Evolutionary conservation across 345 rosid species (phyloP).

Genomic region (Citropsis articulata): DNA sequence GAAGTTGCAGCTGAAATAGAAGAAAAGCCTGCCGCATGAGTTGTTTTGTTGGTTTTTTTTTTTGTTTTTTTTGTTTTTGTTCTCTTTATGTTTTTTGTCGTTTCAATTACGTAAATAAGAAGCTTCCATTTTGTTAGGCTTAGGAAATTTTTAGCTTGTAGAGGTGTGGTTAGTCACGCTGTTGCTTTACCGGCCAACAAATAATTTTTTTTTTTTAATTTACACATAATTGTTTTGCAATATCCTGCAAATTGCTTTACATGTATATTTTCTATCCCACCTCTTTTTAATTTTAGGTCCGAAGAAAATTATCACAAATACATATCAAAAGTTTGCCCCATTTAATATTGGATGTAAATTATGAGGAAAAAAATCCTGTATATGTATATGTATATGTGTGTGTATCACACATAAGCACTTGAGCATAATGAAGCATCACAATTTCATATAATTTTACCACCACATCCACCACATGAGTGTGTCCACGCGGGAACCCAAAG

Average conservation of each 20-base stretch:
- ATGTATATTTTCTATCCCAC: background rate
- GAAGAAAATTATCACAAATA: background rate
- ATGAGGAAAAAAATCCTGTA: background rate
- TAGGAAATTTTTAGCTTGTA: background rate
- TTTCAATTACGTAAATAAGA: conserved; percentile 5
- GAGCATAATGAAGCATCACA: too few species aligned
- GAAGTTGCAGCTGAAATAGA: background rate
- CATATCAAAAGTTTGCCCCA: background rate
- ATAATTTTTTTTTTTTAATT: background rate
- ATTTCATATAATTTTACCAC: too few species aligned
- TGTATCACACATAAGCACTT: too few species aligned
- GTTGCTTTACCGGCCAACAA: background rate
- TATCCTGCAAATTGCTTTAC: background rate
- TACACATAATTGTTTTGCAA: background rate
- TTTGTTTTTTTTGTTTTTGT: background rate
- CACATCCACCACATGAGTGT: too few species aligned
- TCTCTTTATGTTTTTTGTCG: background rate
- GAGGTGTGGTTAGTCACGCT: background rate
- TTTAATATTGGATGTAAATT: too few species aligned
- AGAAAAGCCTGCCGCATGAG: background rate
- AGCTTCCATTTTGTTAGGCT: background rate
- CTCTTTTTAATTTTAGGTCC: background rate
- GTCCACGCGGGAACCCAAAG: too few species aligned
- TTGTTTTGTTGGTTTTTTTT: background rate
- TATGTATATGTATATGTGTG: too few species aligned